These are phyloP conservation scores for Tilletia walkeri DNA, from an alignment of 1,284 basidiomycete genomes.

Conservation along the genomic window DNA sequence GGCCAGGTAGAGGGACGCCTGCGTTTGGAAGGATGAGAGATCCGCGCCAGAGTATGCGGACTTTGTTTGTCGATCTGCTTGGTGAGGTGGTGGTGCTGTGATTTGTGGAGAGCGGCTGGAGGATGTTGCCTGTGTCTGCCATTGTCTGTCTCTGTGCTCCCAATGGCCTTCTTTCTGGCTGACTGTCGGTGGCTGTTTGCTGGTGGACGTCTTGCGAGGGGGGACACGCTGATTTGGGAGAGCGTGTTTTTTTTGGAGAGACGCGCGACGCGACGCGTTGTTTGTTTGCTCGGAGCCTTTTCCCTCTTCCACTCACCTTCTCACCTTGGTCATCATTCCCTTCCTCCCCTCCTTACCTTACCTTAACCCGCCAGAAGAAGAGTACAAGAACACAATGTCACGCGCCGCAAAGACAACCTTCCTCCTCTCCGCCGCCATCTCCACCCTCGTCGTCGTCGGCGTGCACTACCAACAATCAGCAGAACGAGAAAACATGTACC, in stretches of 20 bases:
- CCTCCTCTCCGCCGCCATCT: constrained; percentile 9
- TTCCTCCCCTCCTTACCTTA: background rate
- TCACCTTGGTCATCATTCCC: background rate
- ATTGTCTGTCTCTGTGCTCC: background rate
- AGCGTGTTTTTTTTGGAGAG: too few species aligned
- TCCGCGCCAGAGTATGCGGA: constrained; percentile 12
- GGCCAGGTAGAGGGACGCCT: background rate
- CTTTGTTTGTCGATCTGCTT: background rate
- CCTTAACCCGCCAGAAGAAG: background rate
- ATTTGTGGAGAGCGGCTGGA: constrained; percentile 2
- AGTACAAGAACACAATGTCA: background rate
- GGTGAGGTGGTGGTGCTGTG: background rate
- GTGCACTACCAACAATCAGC: constrained; percentile 13
- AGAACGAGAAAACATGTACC: constrained; percentile 11
- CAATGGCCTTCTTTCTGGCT: too few species aligned
- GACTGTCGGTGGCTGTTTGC: too few species aligned
- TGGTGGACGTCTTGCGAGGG: too few species aligned
- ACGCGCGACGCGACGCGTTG: background rate
- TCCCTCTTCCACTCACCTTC: background rate
- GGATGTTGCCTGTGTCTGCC: background rate
- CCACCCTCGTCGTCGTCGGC: constrained; percentile 16
- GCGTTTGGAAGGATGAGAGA: background rate
- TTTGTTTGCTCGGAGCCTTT: constrained; percentile 7
- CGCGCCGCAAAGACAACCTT: constrained; percentile 8
- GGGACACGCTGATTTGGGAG: too few species aligned